Base-by-base conservation (phyloP, 2,329 filamentous ascomycete genomes). In the Westerdykella aurantiaca region DNA sequence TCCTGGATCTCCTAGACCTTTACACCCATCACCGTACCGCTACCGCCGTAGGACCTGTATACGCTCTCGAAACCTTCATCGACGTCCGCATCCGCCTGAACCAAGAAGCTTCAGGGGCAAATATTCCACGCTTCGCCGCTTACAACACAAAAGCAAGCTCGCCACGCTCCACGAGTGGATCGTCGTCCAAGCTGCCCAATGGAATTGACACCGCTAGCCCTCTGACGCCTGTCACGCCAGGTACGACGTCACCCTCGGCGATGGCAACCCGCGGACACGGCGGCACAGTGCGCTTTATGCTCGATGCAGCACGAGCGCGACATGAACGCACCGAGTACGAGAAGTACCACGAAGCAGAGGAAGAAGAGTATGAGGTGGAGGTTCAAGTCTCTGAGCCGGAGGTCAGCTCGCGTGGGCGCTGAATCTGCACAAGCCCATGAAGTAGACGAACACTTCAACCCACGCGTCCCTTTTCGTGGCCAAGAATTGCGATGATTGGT, bases 1-100 rank as follows among this genome's bases (percentile, higher is more conserved):
- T 95, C 57, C 80, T 96, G 33, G 93, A 97, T 61, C 76, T 96
- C 0, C 77, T 97, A 21, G 91, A 98, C 60, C 78, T 97, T 2
- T 97, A 96, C 67, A 93, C 88, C 0, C 86, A 95, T 60, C 85
- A 94, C 61, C 80, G 81, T 43, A 79, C 80, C 52, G 75, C 77
- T 41, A 95, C 89, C 29, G 81, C 83, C 40, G 74, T 95, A 16
- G 90, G 89, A 6, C 74, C 78, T 13, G 72, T 79, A 38, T 85
- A 88, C 66, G 79, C 84, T 38, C 75, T 91, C 35, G 83, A 91
- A 53, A 78, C 78, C 42, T 91, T 95, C 63, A 87, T 97, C 60
- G 81, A 85, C 51, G 82, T 94, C 55, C 88, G 93, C 62, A 95
- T 97, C 50, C 77, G 80, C 18, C 76, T 96, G 49, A 96, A 97